phyloP scores from a whole-genome alignment of 2,329 filamentous ascomycete genomes.

The Microdochium bolleyi region DNA sequence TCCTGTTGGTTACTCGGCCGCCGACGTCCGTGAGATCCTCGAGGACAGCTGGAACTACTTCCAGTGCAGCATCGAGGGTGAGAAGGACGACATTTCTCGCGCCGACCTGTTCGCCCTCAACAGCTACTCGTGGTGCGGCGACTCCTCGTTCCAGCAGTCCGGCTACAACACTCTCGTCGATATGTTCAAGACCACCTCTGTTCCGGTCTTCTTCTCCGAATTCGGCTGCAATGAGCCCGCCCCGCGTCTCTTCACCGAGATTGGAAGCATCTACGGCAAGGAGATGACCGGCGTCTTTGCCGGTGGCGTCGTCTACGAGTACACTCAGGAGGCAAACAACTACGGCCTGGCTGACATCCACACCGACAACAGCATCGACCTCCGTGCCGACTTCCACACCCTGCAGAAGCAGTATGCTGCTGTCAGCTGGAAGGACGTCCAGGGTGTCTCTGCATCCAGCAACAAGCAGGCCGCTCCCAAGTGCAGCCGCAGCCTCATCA shows the following conservation, averaged over 20 bases:
- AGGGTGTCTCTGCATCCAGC: conserved; percentile 51
- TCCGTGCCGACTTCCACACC: conserved; percentile 62
- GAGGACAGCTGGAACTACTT: conserved; percentile 71
- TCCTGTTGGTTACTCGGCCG: conserved; percentile 74
- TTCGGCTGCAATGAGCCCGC: conserved; percentile 67
- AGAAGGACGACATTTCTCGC: conserved; percentile 51
- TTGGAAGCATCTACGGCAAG: conserved; percentile 60
- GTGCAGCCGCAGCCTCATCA: conserved; percentile 63
- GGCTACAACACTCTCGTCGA: conserved; percentile 56
- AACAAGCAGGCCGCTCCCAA: conserved; percentile 44
- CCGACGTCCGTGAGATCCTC: conserved; percentile 66
- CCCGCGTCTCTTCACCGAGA: conserved; percentile 72
- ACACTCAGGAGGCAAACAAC: conserved; percentile 60
- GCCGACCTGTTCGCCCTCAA: conserved; percentile 74
- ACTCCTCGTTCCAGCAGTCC: conserved; percentile 54
- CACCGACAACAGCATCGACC: conserved; percentile 43
- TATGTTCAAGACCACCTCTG: conserved; percentile 56
- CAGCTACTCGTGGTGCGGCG: conserved; percentile 66
- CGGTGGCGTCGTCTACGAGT: conserved; percentile 78
- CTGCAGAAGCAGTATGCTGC: conserved; percentile 68
- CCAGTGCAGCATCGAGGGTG: conserved; percentile 52
- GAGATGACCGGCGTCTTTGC: conserved; percentile 63
- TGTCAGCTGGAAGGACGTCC: conserved; percentile 62
- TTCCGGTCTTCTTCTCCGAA: conserved; percentile 79
- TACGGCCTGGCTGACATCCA: conserved; percentile 56